Evolutionary conservation across 106 monocot species (phyloP), one percentile per base, ranked within the genome.

Genomic region (Alisma plantagoaquatica): DNA sequence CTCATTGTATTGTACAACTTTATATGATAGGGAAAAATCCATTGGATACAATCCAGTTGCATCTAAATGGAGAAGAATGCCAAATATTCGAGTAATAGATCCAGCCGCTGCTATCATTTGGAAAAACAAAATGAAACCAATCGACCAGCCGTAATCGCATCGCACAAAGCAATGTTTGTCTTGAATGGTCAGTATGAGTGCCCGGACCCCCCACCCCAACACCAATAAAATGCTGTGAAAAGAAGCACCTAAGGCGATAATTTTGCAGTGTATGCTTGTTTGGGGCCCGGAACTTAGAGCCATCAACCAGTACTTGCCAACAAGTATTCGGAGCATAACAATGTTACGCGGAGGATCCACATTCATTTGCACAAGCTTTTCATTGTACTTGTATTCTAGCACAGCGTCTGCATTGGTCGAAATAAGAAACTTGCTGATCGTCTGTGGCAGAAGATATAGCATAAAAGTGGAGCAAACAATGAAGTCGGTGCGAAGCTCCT

Each of bases 291-390:
- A 8, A 11, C 29, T 53, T 27, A 29, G 53, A 15, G 53, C 53
- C 53, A 53, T 53, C 53, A 53, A 15, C 53, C 53, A 53, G 29
- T 53, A 30, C 53, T 53, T 53, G 29, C 31, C n/a, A 14, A 53
- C 26, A 20, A 3, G 3, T 5, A 20, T 22, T 23, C 35, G 18
- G 18, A 33, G 24, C 3, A 1, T 52, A n/a, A n/a, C n/a, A n/a
- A n/a, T n/a, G n/a, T n/a, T n/a, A n/a, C n/a, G n/a, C n/a, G n/a
- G n/a, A n/a, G n/a, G n/a, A n/a, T n/a, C n/a, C n/a, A n/a, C n/a
- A n/a, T n/a, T n/a, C n/a, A n/a, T n/a, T n/a, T n/a, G n/a, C n/a
- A n/a, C n/a, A n/a, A n/a, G n/a, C 51, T 19, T 23, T 1, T 2
- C 16, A 2, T 17, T 9, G 21, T 22, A 53, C 4, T 3, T 29